Percentiles rank a stretch among this genome's conserved stretches.
Conservation (phyloP, 148 eudicot genomes). For the Persicaria maculosa region DNA sequence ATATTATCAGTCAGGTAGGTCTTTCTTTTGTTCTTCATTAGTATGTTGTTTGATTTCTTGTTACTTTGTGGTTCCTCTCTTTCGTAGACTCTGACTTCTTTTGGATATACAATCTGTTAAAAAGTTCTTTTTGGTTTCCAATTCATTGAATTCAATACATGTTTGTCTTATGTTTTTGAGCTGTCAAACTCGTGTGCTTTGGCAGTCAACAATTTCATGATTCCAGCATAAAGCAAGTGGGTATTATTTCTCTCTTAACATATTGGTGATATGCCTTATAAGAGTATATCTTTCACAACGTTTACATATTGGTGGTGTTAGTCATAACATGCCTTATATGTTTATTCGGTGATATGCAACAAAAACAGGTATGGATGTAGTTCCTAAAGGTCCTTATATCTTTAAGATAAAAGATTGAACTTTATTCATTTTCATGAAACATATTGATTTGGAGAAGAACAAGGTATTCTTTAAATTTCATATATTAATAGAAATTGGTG, state of each 20-base stretch:
- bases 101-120: not conserved
- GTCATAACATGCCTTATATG: too few species aligned
- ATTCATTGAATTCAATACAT: not conserved
- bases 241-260: not conserved
- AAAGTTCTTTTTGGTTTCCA: not conserved
- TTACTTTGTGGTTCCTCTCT: slow-evolving; percentile 7
- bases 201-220: slow-evolving; percentile 83
- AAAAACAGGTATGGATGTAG: too few species aligned
- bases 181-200: slow-evolving; percentile 86
- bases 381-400: too few species aligned
- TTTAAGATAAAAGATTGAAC: too few species aligned
- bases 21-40: not conserved
- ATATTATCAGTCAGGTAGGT: slow-evolving; percentile 96
- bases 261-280: too few species aligned
- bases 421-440: too few species aligned
- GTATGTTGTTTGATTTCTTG: slow-evolving; percentile 4
- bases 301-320: too few species aligned
- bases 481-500: too few species aligned
- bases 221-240: slow-evolving; percentile 67
- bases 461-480: too few species aligned
- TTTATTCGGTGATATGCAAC: too few species aligned
- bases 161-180: slow-evolving; percentile 20
- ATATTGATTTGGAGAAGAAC: too few species aligned
- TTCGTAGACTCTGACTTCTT: not conserved
- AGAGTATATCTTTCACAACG: too few species aligned